Conservation (phyloP, 2,329 filamentous ascomycete species). For the Colletotrichum destructivum region DNA sequence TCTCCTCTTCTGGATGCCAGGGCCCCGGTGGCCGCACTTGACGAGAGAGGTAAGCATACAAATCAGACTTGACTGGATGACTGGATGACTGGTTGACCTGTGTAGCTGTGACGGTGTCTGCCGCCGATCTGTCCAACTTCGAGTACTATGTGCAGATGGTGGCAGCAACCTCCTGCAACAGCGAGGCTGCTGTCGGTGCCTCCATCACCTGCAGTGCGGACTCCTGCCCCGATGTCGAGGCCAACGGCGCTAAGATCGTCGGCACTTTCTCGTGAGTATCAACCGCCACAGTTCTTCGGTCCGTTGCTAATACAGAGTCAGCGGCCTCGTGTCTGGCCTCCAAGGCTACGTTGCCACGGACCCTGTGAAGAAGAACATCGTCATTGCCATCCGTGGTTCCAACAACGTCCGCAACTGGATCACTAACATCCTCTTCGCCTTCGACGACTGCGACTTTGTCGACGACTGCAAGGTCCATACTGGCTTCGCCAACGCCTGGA, state of each 20-base stretch:
- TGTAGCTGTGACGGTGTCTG: slow-evolving; percentile 46
- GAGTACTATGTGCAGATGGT: slow-evolving; percentile 64
- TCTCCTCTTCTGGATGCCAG: slow-evolving; percentile 31
- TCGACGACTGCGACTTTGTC: slow-evolving; percentile 54
- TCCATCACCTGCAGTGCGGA: slow-evolving; percentile 59
- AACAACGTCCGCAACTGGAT: slow-evolving; percentile 74
- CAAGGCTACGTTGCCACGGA: slow-evolving; percentile 69
- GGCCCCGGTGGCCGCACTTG: slow-evolving; percentile 44
- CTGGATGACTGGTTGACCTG: slow-evolving; percentile 4
- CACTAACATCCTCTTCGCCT: slow-evolving; percentile 61
- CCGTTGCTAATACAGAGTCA: slow-evolving; percentile 44
- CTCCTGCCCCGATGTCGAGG: slow-evolving; percentile 61
- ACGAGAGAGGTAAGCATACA: slow-evolving; percentile 52
- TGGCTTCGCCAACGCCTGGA: slow-evolving; percentile 74
- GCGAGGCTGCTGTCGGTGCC: slow-evolving; percentile 54
- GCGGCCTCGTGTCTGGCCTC: slow-evolving; percentile 60
- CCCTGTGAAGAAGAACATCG: slow-evolving; percentile 64
- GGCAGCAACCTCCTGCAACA: slow-evolving; percentile 69
- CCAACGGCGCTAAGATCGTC: slow-evolving; percentile 60
- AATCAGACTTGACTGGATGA: background rate
- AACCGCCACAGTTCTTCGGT: slow-evolving; percentile 14
- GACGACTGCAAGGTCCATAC: slow-evolving; percentile 66
- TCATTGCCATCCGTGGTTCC: slow-evolving; percentile 74
- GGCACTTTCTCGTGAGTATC: slow-evolving; percentile 53
- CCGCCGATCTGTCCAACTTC: slow-evolving; percentile 56